Base-by-base conservation (phyloP, 371 early-diverging fungal species). In the Zancudomyces culisetae region DNA sequence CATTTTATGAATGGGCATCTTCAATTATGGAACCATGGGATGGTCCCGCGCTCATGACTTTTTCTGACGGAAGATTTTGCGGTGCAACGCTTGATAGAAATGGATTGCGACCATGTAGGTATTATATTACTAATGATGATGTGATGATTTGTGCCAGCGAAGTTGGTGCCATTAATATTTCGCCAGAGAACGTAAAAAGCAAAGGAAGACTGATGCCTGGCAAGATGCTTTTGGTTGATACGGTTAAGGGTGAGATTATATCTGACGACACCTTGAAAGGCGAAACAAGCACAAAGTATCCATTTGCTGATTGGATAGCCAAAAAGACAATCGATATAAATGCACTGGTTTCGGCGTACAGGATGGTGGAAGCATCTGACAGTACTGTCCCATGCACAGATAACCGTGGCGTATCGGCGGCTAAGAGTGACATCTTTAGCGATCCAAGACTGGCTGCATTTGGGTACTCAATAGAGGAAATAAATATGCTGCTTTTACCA, bases 11-110 rank as follows among this genome's bases (percentile, higher is more conserved):
- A 65, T 94, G 93, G 93, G 90, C 90, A 47, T 85, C 90, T 27
- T 83, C 83, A 61, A 64, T 94, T 39, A 96, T 94, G 94, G 97
- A 96, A 64, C 88, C 92, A 22, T 96, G 93, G 86, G 97, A 96
- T 66, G 97, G 97, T 26, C 97, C 97, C 4, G 97, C 97, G 19
- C 72, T 94, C 45, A 85, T 96, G 64, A 89, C 91, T 15, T 94
- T 94, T 68, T 80, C 85, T 27, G 95, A 96, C 63, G 95, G 97
- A 45, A 83, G 95, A 51, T 91, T 83, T 69, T 87, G 90, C 62
- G 97, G 94, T 63, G 94, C 94, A 18, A 80, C 77, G 18, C 70
- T 96, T 35, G 97, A 96, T 72, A 84, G 95, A 60, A 94, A 94
- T 64, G 97, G 97, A 49, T 71, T 96, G 43, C 81, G 95, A 13